Evolutionary conservation across 1,284 basidiomycete genomes (phyloP), one percentile per base, ranked within the genome.

Genomic region (Ganoderma resinaceum): DNA sequence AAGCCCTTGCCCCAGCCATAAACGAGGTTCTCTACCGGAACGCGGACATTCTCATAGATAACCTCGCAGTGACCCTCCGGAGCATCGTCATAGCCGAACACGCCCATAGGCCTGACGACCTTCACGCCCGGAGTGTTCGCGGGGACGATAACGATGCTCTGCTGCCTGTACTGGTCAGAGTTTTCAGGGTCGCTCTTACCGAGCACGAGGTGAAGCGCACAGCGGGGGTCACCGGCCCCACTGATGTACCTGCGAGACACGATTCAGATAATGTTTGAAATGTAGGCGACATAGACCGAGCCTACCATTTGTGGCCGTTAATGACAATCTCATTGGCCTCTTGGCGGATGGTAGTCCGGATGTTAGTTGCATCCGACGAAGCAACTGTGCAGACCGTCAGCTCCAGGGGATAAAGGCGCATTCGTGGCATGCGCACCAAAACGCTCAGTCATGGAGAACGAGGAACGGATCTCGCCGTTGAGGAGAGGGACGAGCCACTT

Each of bases 31-130:
- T 82, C 82, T 65, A 94, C 77, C 1, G 95, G 96, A 11, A 99
- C 92, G 52, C 95, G 90, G 35, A 99, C 97, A 76, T 98, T 95
- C 31, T 97, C 93, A 76, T 99, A 99, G 70, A 94, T 88, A 66
- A 99, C 87, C 82, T 99, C 97, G 78, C 93, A 98, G 78, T 99
- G 97, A 1, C 97, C 97, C 78, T 97, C 95, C 0, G 95, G 95
- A 2, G 96, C 95, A 78, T 97, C 96, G 76, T 98, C 96, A 76
- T 96, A 97, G 3, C 95, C 96, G 75, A 96, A 93, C 26, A 99
- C 95, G 46, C 88, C 86, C 95, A 99, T 96, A 29, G 96, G 92
- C 26, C 97, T 89, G 70, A 99, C 86, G 66, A 99, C 80, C 75
- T 91, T 95, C 74, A 99, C 93, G 42, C 98, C 98, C 61, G 92